These are phyloP conservation scores for Beta corolliflora DNA, from an alignment of 179 eudicot genomes.

Conservation along the genomic window DNA sequence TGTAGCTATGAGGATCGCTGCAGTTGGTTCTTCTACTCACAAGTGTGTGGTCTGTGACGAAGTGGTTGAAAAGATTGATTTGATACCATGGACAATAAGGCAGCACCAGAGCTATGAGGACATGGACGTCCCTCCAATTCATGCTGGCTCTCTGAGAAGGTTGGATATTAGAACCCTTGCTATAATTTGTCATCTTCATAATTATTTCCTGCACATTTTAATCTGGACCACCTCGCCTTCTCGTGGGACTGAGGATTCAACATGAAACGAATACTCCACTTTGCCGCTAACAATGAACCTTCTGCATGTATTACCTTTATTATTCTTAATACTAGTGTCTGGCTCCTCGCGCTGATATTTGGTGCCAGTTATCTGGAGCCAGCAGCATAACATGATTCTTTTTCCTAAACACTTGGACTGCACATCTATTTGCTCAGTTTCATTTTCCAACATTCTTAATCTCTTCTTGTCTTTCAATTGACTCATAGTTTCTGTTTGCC, in stretches of 20 bases:
- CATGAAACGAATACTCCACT: neutral
- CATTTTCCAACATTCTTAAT: no score
- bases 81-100: conserved; percentile 24
- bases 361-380: neutral
- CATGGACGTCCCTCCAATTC: conserved; percentile 33
- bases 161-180: neutral
- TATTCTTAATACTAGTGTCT: no score
- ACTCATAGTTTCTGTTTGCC: neutral
- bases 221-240: neutral
- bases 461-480: neutral
- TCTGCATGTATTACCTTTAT: neutral
- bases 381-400: neutral
- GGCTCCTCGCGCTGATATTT: no score
- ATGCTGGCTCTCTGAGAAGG: conserved; percentile 31
- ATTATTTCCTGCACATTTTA: neutral
- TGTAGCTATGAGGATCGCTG: conserved; percentile 33
- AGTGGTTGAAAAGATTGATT: conserved; percentile 35
- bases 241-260: neutral
- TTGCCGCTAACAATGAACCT: neutral
- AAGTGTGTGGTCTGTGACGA: conserved; percentile 41
- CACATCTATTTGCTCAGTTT: no score
- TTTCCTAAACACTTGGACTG: no score
- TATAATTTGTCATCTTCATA: neutral
- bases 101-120: conserved; percentile 21
- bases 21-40: conserved; percentile 35